Conservation (phyloP, 345 rosid species). For the Brassica carinata region DNA sequence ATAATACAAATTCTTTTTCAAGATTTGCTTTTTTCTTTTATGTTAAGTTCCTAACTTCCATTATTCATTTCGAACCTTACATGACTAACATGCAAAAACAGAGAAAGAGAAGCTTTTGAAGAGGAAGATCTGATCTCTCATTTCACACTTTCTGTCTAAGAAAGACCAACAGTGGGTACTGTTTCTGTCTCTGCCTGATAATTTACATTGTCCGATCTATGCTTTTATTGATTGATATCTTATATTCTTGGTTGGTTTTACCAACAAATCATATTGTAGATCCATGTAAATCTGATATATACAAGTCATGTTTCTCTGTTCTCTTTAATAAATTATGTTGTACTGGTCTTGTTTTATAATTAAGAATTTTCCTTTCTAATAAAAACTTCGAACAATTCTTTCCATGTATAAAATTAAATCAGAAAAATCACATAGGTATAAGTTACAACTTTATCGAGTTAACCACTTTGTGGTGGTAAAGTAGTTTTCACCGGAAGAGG, state of each 20-base stretch:
- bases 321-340: conserved; percentile 1
- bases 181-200: conserved; percentile 11
- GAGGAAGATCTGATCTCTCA: conserved; percentile 16
- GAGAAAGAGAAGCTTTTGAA: conserved; percentile 24
- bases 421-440: too few relatives aligned
- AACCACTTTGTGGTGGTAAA: too few relatives aligned
- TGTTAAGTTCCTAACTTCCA: not conserved
- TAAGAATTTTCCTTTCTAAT: too few relatives aligned
- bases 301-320: not conserved
- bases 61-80: conserved; percentile 2
- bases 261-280: conserved; percentile 6
- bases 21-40: not conserved
- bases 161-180: conserved; percentile 34
- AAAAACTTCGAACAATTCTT: too few relatives aligned
- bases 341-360: not conserved
- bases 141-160: conserved; percentile 7
- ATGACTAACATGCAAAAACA: conserved; percentile 21
- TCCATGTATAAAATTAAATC: too few relatives aligned
- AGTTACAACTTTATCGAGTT: too few relatives aligned
- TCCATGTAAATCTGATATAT: conserved; percentile 4
- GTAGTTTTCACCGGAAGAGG: too few relatives aligned
- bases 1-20: not conserved
- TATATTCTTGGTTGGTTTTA: conserved; percentile 2
- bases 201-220: not conserved
- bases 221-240: conserved; percentile 2